A percentile compares a stretch with the other conserved stretches of the same genome.
phyloP scores from a whole-genome alignment of 345 rosid species.

The Acer negundo region DNA sequence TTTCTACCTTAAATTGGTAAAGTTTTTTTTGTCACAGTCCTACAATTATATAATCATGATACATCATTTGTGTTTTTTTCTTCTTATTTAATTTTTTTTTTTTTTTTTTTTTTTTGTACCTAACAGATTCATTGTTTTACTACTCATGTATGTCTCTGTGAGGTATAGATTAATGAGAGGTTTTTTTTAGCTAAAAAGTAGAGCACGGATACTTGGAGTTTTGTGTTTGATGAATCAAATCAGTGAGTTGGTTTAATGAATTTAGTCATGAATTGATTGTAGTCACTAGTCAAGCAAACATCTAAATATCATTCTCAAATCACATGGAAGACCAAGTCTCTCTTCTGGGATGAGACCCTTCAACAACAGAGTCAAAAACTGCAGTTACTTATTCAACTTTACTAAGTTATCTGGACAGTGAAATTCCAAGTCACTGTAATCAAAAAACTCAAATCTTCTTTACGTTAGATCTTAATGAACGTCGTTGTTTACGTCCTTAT shows the following conservation, averaged over 20 bases:
- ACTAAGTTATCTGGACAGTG: neutral
- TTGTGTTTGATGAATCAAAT: neutral
- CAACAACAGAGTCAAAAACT: conserved; percentile 6
- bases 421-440: neutral
- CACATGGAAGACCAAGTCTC: neutral
- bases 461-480: too few species aligned
- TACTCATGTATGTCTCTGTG: neutral
- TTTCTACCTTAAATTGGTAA: conserved; percentile 36
- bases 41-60: neutral
- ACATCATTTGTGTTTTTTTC: neutral
- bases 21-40: conserved; percentile 23
- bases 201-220: neutral
- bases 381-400: neutral
- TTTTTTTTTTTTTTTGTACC: neutral
- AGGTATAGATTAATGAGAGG: too few species aligned
- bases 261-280: neutral
- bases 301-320: neutral
- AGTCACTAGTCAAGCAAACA: neutral
- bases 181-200: neutral
- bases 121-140: conserved; percentile 1
- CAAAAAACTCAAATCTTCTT: neutral
- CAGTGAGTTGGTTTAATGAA: neutral
- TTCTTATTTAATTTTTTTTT: too few species aligned
- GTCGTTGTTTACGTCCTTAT: neutral
- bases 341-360: neutral